Evolutionary conservation across 805 yeast species (phyloP).

Genomic region (Candida nitratophila): DNA sequence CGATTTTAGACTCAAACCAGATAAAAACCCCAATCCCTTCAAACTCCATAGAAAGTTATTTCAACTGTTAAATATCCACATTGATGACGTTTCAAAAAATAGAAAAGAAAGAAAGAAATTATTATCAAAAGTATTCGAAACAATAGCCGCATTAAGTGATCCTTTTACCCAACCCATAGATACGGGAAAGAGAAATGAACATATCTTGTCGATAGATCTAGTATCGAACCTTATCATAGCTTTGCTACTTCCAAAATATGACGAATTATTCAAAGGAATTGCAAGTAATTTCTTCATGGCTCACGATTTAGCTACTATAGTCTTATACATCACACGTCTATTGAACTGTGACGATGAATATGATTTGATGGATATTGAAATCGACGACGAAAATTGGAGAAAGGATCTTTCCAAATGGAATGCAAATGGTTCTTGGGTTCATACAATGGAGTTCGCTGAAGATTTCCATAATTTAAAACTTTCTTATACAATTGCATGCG

Average conservation of each 20-base stretch:
- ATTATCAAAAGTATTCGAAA: not conserved
- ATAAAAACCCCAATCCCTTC: conserved; percentile 15
- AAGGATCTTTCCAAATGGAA: conserved; percentile 27
- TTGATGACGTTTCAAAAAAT: not conserved
- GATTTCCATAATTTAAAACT: conserved; percentile 33
- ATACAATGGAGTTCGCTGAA: conserved; percentile 14
- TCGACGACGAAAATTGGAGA: conserved; percentile 31
- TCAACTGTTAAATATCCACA: conserved; percentile 16
- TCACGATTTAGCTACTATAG: conserved; percentile 25
- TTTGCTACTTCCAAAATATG: conserved; percentile 23
- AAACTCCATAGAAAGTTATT: conserved; percentile 26
- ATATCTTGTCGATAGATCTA: conserved; percentile 48
- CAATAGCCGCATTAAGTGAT: conserved; percentile 38
- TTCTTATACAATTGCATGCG: conserved; percentile 37
- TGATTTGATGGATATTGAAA: conserved; percentile 31
- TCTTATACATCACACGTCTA: conserved; percentile 28
- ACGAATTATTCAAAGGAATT: conserved; percentile 16
- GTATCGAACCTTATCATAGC: conserved; percentile 46
- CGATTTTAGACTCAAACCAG: not conserved
- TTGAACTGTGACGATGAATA: conserved; percentile 38
- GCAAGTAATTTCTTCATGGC: conserved; percentile 28
- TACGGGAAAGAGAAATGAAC: conserved; percentile 36
- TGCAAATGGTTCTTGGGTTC: conserved; percentile 24
- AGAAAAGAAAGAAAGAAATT: not conserved
- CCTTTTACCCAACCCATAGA: conserved; percentile 69